These are phyloP conservation scores for Scenedesmus sp. DNA, from an alignment of 163 green algal genomes.

Conservation along the genomic window DNA sequence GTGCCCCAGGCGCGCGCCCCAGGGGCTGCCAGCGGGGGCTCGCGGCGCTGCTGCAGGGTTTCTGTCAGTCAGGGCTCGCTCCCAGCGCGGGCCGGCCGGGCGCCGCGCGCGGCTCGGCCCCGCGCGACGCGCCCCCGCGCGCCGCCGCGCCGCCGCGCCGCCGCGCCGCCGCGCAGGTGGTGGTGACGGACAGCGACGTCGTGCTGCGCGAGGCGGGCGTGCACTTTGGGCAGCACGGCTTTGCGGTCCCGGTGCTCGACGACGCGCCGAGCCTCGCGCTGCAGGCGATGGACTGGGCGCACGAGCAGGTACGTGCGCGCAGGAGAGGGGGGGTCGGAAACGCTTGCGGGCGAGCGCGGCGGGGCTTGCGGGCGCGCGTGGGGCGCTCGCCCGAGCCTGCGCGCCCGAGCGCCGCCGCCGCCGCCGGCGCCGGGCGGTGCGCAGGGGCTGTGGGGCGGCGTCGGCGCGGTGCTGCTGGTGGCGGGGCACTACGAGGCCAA, in stretches of 20 bases:
- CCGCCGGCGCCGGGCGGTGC: too few species aligned
- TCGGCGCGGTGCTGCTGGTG: slow-evolving; percentile 51
- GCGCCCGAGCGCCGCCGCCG: too few species aligned
- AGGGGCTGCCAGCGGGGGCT: neutral
- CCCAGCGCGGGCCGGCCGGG: too few species aligned
- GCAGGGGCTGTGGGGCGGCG: slow-evolving; percentile 51
- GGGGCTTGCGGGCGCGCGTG: slow-evolving; percentile 33
- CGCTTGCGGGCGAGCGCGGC: slow-evolving; percentile 1
- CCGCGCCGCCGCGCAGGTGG: slow-evolving; percentile 44
- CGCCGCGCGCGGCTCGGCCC: too few species aligned
- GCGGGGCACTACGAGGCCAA: slow-evolving; percentile 47
- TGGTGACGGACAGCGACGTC: slow-evolving; percentile 58
- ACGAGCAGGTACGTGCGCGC: neutral
- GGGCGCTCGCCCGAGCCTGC: too few species aligned
- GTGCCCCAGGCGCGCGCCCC: slow-evolving; percentile 58
- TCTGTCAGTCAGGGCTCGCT: neutral
- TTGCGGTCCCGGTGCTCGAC: slow-evolving; percentile 32
- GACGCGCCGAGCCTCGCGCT: slow-evolving; percentile 8
- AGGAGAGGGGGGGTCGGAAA: neutral
- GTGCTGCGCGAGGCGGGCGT: slow-evolving; percentile 50
- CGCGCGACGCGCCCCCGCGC: too few species aligned
- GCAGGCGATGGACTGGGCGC: slow-evolving; percentile 22
- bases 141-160: too few species aligned
- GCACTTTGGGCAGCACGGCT: slow-evolving; percentile 55
- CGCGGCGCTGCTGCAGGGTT: neutral